Base-by-base conservation (phyloP, 345 rosid species). In the Aethionema arabicum region DNA sequence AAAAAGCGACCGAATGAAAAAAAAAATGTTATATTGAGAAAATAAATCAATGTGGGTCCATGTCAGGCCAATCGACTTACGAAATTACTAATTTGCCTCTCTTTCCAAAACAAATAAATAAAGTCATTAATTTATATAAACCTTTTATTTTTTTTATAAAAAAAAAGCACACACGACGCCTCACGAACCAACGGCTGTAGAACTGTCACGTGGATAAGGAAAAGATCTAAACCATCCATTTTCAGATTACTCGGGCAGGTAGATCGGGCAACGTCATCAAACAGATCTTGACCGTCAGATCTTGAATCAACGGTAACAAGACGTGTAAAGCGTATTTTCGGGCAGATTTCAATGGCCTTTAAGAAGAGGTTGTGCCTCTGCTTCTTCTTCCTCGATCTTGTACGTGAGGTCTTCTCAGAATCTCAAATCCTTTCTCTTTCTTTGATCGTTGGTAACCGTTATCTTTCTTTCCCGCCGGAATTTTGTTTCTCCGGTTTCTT, bases 291-390 rank as follows among this genome's bases (percentile, higher is more conserved):
- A 58, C 75, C 75, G 70, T 64, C 43, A 44, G 66, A 71, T 71
- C 38, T 38, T 4, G 8, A 16, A 59, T 65, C 66, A 38, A 71
- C 66, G 75, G 61, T 4, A 12, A 5, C 13, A 8, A 58, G 4
- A 33, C 8, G 7, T 13, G 51, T 46, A 0, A 52, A 30, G 13
- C 10, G 3, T 46, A 47, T 43, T 57, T 0, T 8, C 75, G 70
- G 75, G 70, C 66, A 71, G 70, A 45, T 59, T 36, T 32, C 64
- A 38, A 45, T 59, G 30, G 31, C 69, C 70, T 71, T 71, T 71
- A 71, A 71, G 66, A 52, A 52, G 75, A 71, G 70, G 45, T 42
- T 59, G 56, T 71, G 55, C 61, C 54, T 51, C 70, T 5, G 66
- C 70, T 16, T 52, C 37, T 58, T 65, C 5, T 49, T 57, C 61